Percentiles rank a stretch among this genome's conserved stretches.
These are phyloP conservation scores for Argentina anserina DNA, from an alignment of 306 rosid species.

Conservation along the genomic window DNA sequence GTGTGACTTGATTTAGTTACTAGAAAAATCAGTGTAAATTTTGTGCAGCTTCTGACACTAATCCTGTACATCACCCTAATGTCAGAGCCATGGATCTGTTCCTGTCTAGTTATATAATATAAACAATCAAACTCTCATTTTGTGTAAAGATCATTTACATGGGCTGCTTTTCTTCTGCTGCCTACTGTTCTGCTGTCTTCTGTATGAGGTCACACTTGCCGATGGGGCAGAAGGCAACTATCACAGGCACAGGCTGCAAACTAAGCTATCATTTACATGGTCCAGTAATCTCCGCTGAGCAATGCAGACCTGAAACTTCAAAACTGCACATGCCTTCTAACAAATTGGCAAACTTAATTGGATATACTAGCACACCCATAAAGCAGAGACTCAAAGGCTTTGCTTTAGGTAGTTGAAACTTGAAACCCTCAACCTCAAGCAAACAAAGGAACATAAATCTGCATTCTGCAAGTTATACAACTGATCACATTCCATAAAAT, in stretches of 20 bases:
- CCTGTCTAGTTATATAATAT: neutral
- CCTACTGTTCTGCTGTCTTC: too few relatives aligned
- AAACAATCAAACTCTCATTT: neutral
- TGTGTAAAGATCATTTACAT: neutral
- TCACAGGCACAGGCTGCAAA: too few relatives aligned
- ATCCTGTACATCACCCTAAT: neutral
- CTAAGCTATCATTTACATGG: neutral
- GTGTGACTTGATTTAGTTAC: neutral
- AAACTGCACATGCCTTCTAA: neutral
- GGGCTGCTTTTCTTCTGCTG: neutral
- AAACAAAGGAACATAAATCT: neutral
- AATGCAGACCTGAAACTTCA: neutral
- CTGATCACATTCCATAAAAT: neutral
- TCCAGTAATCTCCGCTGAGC: neutral
- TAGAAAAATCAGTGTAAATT: neutral
- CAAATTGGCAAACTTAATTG: neutral
- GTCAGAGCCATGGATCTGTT: neutral
- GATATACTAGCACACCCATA: too few relatives aligned
- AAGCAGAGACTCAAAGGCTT: neutral
- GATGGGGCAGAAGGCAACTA: neutral
- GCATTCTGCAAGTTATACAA: neutral
- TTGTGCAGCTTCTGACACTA: conserved; percentile 14
- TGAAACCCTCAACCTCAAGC: neutral
- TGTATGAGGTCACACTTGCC: neutral
- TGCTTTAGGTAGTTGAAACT: neutral